A percentile compares a stretch with the other conserved stretches of the same genome.
Evolutionary conservation across 2,329 filamentous ascomycete genomes (phyloP).

Genomic region (Aurifilum marmelostoma): DNA sequence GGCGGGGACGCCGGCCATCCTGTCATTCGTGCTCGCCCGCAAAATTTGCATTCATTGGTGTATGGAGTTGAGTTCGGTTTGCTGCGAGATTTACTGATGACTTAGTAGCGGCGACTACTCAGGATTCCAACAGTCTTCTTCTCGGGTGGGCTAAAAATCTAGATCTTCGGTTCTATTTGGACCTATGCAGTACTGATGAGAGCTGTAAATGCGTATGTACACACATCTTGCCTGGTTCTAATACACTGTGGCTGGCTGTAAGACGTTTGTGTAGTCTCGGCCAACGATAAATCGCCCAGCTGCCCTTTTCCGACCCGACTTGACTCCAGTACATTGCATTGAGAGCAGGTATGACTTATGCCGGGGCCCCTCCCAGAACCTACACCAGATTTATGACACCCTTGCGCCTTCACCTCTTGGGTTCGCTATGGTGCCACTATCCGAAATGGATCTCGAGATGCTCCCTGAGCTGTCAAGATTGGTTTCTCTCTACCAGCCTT

Average conservation of each 20-base stretch:
- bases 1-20: too few species aligned
- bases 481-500: neutral
- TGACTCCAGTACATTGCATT: neutral
- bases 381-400: neutral
- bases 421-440: neutral
- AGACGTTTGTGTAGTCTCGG: neutral
- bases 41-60: constrained; percentile 26
- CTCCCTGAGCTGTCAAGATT: neutral
- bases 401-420: neutral
- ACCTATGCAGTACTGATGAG: neutral
- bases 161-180: neutral
- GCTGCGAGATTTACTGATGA: constrained; percentile 5
- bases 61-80: constrained; percentile 23
- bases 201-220: neutral
- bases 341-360: neutral
- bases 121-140: neutral
- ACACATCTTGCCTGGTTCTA: neutral
- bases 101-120: constrained; percentile 1
- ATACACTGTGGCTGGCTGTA: neutral
- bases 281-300: neutral
- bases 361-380: neutral
- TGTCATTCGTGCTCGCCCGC: constrained; percentile 8
- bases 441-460: neutral
- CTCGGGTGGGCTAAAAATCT: neutral
- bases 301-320: neutral